phyloP scores from a whole-genome alignment of 169 alveolate genomes.

The Plasmodium coatneyi region DNA sequence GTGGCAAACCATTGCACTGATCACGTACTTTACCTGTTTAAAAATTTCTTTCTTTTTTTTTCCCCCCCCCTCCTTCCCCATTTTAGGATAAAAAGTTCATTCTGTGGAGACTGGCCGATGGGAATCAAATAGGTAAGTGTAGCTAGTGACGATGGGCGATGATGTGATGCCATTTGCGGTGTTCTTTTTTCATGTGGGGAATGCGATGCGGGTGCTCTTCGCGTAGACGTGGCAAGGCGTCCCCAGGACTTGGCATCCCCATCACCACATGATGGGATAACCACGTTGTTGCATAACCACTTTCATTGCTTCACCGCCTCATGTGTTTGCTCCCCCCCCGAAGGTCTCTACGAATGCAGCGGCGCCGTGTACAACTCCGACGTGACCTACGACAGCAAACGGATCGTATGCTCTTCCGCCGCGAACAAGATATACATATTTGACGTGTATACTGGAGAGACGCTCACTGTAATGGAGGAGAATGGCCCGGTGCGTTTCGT shows the following conservation, averaged over 20 bases:
- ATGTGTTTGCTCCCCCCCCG: neutral
- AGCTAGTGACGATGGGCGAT: neutral
- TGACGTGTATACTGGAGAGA: slow-evolving; percentile 87
- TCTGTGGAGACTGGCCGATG: slow-evolving; percentile 87
- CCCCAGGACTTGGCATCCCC: neutral
- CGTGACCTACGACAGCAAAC: slow-evolving; percentile 87
- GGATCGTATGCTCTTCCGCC: slow-evolving; percentile 89
- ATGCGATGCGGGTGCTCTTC: slow-evolving; percentile 9
- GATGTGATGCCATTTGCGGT: neutral
- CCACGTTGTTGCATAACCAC: neutral
- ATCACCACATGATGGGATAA: neutral
- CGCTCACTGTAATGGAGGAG: slow-evolving; percentile 81
- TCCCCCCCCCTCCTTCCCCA: neutral
- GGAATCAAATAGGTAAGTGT: slow-evolving; percentile 85
- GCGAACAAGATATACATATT: slow-evolving; percentile 88
- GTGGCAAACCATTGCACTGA: neutral
- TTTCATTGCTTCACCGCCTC: neutral
- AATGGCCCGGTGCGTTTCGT: slow-evolving; percentile 90
- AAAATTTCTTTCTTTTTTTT: neutral
- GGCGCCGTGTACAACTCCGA: slow-evolving; percentile 92
- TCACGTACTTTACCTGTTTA: neutral
- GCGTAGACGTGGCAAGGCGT: slow-evolving; percentile 65
- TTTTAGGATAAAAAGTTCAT: slow-evolving; percentile 86
- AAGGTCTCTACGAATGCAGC: slow-evolving; percentile 91
- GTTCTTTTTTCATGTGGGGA: neutral